Evolutionary conservation across 129 eudicot genomes (phyloP), one percentile per base, ranked within the genome.

Genomic region (Chrysanthemum makinoi): DNA sequence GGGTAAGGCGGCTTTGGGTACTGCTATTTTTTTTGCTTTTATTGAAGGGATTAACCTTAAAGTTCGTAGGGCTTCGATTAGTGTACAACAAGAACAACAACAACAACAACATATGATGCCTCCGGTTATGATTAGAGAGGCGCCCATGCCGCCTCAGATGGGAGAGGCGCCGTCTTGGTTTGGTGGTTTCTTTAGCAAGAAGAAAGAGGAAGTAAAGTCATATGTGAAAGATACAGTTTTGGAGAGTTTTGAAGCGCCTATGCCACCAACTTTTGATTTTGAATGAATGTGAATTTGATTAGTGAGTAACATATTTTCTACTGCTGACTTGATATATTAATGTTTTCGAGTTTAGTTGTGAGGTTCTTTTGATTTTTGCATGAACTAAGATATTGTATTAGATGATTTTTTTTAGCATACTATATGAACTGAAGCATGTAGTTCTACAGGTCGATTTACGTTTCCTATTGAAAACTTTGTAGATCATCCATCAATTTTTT

Each of bases 11-110:
- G n/a, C 69, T 10, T 78, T 88, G 76, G 88, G 93, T 50, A 2
- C 2, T 39, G 96, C 93, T 7, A 80, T 89, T 44, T 57, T 89
- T 17, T 73, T 89, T 53, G 96, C 86, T 30, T 58, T 89, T 52
- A 86, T 89, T 53, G 96, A 89, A 77, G 96, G 96, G 0, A 93
- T 88, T 11, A 90, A 90, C 65, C 86, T 89, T 30, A 89, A 79
- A 93, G 26, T 89, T 9, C 82, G 84, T 79, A 83, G 76, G 67
- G 5, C 77, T 17, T 65, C 77, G 59, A 81, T 84, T 39, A 39
- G 2, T 39, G 44, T 1, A 39, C 44, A 6, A 35, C 7, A 35
- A 35, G 7, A 35, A 5, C 43, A 39, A 39, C 44, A 39, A 39
- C 44, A 39, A 39, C 44, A 39, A 0, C 89, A 79, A 44, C 90